A percentile compares a stretch with the other conserved stretches of the same genome.
phyloP scores from a whole-genome alignment of 352 stramenopile species.

The Albugo laibachii region DNA sequence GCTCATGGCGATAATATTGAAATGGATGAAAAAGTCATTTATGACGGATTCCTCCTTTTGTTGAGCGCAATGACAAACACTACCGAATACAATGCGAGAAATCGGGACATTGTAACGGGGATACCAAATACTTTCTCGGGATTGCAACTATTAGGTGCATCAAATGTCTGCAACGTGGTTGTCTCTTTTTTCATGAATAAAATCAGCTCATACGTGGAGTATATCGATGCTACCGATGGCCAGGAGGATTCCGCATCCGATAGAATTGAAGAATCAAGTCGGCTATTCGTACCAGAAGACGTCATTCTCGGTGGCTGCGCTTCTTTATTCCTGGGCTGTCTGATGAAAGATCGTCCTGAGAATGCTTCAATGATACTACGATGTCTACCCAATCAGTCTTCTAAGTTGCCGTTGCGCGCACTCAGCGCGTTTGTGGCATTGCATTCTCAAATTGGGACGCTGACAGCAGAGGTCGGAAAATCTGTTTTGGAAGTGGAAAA shows the following conservation, averaged over 20 bases:
- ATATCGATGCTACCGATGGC: conserved; percentile 20
- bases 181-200: conserved; percentile 29
- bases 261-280: conserved; percentile 7
- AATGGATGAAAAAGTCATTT: conserved; percentile 24
- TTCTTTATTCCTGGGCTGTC: conserved; percentile 43
- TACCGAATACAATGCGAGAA: conserved; percentile 33
- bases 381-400: conserved; percentile 21
- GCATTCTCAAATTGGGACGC: conserved; percentile 47
- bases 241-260: background rate
- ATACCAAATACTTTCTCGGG: background rate
- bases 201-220: conserved; percentile 24
- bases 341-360: conserved; percentile 29
- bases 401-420: conserved; percentile 24
- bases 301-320: conserved; percentile 47
- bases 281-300: conserved; percentile 28
- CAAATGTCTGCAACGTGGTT: conserved; percentile 17
- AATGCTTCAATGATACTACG: conserved; percentile 20
- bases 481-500: conserved; percentile 50
- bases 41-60: conserved; percentile 31
- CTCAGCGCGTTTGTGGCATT: conserved; percentile 47
- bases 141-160: background rate
- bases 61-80: conserved; percentile 56
- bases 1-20: background rate
- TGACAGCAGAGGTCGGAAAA: conserved; percentile 39
- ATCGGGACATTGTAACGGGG: conserved; percentile 17